phyloP scores from a whole-genome alignment of 2,329 filamentous ascomycete genomes.

The Microcyclospora pomicola region DNA sequence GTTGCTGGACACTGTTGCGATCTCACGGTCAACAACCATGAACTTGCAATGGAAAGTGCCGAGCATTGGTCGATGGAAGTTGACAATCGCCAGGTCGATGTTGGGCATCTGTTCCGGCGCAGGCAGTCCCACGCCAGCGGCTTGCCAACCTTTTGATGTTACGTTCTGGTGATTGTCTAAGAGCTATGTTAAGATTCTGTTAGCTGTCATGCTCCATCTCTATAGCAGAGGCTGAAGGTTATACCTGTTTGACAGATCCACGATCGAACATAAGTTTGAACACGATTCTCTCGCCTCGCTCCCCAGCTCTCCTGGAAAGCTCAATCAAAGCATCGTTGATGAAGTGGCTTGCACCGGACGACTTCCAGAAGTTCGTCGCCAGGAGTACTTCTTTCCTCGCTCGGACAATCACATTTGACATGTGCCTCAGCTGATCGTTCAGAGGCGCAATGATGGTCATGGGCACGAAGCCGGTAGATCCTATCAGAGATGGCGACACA shows the following conservation, averaged over 20 bases:
- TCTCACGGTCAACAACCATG: slow-evolving; percentile 58
- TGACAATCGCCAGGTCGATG: slow-evolving; percentile 58
- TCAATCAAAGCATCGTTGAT: slow-evolving; percentile 57
- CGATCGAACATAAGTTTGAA: slow-evolving; percentile 67
- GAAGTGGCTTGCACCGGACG: slow-evolving; percentile 51
- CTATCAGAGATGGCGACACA: slow-evolving; percentile 46
- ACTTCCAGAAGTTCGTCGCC: slow-evolving; percentile 64
- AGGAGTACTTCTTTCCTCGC: slow-evolving; percentile 61
- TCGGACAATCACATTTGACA: slow-evolving; percentile 60
- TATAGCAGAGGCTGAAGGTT: slow-evolving; percentile 1
- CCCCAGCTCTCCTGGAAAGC: slow-evolving; percentile 50
- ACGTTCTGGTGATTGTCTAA: slow-evolving; percentile 53
- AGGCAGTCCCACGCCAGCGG: slow-evolving; percentile 44
- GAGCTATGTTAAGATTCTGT: slow-evolving; percentile 20
- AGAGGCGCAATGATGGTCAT: slow-evolving; percentile 56
- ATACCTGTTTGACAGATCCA: slow-evolving; percentile 45
- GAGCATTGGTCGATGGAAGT: slow-evolving; percentile 54
- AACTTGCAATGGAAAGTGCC: slow-evolving; percentile 70
- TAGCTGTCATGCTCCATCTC: neutral
- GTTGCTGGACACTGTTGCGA: slow-evolving; percentile 62
- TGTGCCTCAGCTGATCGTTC: slow-evolving; percentile 59
- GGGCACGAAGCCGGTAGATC: slow-evolving; percentile 49
- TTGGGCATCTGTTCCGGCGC: slow-evolving; percentile 52
- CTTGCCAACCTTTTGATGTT: slow-evolving; percentile 42
- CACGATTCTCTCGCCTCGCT: slow-evolving; percentile 42